These are phyloP conservation scores for Asterophora parasitica DNA, from an alignment of 768 basidiomycete genomes.

Conservation along the genomic window DNA sequence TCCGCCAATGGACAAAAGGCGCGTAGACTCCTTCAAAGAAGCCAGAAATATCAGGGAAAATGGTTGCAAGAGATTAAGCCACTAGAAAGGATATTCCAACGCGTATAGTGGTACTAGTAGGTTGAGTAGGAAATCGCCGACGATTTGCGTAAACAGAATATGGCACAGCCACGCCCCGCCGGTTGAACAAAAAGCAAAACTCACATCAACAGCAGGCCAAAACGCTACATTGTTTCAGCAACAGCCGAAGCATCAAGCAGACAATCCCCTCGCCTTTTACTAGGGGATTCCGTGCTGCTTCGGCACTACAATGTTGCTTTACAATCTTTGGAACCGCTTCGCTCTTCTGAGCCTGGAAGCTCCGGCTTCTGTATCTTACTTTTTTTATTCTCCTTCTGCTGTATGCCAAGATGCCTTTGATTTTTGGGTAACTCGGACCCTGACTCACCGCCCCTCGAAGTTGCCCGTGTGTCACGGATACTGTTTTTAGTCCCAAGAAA, in stretches of 20 bases:
- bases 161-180: slow-evolving; percentile 16
- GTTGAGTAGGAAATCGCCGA: not conserved
- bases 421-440: too few relatives aligned
- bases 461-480: too few relatives aligned
- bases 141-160: not conserved
- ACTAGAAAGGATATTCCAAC: not conserved
- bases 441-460: too few relatives aligned
- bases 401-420: too few relatives aligned
- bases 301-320: slow-evolving; percentile 19
- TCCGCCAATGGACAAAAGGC: too few relatives aligned
- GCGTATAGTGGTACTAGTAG: not conserved
- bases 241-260: slow-evolving; percentile 23
- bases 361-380: not conserved
- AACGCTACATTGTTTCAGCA: slow-evolving; percentile 4
- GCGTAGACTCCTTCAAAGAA: too few relatives aligned
- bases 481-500: too few relatives aligned
- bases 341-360: slow-evolving; percentile 10
- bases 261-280: slow-evolving; percentile 32
- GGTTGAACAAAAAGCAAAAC: slow-evolving; percentile 17
- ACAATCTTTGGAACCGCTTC: slow-evolving; percentile 18
- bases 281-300: slow-evolving; percentile 29
- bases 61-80: not conserved
- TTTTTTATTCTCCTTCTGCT: not conserved
- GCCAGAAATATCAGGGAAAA: not conserved
- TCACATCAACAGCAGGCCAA: not conserved